Evolutionary conservation across 192 early-diverging fungal species (phyloP).

Genomic region (Allomyces arbusculus): DNA sequence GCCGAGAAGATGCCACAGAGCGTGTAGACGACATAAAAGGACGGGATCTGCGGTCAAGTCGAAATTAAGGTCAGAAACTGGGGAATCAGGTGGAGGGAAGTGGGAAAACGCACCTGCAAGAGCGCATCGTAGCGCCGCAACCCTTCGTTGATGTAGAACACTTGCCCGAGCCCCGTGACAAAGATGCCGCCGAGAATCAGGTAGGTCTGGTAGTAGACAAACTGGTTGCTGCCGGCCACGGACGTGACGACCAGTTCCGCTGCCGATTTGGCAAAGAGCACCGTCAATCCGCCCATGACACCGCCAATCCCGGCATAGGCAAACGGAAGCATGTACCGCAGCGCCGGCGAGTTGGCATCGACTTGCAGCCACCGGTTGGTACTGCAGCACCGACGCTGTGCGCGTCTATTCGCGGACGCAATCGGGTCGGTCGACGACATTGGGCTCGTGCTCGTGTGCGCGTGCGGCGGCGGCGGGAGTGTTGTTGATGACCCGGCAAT

Average conservation of each 20-base stretch:
- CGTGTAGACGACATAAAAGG: not conserved
- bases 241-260: conserved; percentile 48
- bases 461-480: too few relatives aligned
- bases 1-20: not conserved
- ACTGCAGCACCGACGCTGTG: not conserved
- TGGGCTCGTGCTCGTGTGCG: too few relatives aligned
- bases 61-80: too few relatives aligned
- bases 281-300: conserved; percentile 57
- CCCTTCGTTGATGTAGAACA: conserved; percentile 74
- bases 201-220: conserved; percentile 38
- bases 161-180: conserved; percentile 50
- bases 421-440: conserved; percentile 12
- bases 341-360: conserved; percentile 14
- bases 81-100: conserved; percentile 9
- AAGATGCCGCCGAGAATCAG: conserved; percentile 45
- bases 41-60: too few relatives aligned
- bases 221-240: conserved; percentile 53
- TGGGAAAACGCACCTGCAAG: conserved; percentile 48
- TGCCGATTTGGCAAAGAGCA: conserved; percentile 59
- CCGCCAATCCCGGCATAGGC: conserved; percentile 53
- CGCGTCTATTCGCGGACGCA: conserved; percentile 19
- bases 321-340: conserved; percentile 40
- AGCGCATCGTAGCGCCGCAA: conserved; percentile 57
- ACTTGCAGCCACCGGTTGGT: too few relatives aligned
- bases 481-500: too few relatives aligned